Percentiles rank a stretch among this genome's conserved stretches.
phyloP scores from a whole-genome alignment of 2,329 filamentous ascomycete species.

The Colletotrichum somersetense region DNA sequence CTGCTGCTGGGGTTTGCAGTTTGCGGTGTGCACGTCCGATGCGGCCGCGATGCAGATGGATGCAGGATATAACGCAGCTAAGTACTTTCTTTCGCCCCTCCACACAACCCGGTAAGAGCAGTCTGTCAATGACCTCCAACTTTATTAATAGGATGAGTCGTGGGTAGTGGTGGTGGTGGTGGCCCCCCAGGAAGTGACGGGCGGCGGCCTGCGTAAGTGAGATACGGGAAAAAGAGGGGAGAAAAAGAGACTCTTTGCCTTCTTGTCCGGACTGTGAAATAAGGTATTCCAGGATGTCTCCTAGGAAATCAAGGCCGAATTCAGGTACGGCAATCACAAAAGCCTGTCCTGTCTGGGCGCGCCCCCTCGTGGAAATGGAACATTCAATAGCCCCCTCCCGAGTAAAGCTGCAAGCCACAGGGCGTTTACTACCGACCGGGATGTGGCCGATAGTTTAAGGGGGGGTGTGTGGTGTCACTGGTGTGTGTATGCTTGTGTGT shows the following conservation, averaged over 20 bases:
- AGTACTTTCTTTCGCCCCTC: not conserved
- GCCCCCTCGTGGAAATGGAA: constrained; percentile 33
- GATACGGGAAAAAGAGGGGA: not conserved
- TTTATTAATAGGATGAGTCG: constrained; percentile 27
- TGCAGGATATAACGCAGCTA: constrained; percentile 33
- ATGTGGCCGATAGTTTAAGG: constrained; percentile 12
- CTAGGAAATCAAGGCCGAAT: not conserved
- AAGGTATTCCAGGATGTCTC: constrained; percentile 9
- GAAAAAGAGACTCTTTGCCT: not conserved
- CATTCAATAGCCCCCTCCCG: constrained; percentile 20
- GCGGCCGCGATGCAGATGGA: constrained; percentile 22
- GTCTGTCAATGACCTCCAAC: constrained; percentile 5
- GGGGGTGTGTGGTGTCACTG: not conserved
- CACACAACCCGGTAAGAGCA: not conserved
- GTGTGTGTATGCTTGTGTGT: not conserved
- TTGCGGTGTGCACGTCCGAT: constrained; percentile 42
- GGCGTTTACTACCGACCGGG: constrained; percentile 28
- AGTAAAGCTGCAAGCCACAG: constrained; percentile 33
- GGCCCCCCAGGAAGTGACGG: constrained; percentile 2
- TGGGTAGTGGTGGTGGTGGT: not conserved
- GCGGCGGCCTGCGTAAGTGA: not conserved
- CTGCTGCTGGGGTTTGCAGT: constrained; percentile 13
- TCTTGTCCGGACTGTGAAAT: not conserved
- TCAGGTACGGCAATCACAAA: constrained; percentile 28
- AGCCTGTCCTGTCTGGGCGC: constrained; percentile 19